phyloP scores from a whole-genome alignment of 192 early-diverging fungal genomes.

The Entomortierella parvispora region DNA sequence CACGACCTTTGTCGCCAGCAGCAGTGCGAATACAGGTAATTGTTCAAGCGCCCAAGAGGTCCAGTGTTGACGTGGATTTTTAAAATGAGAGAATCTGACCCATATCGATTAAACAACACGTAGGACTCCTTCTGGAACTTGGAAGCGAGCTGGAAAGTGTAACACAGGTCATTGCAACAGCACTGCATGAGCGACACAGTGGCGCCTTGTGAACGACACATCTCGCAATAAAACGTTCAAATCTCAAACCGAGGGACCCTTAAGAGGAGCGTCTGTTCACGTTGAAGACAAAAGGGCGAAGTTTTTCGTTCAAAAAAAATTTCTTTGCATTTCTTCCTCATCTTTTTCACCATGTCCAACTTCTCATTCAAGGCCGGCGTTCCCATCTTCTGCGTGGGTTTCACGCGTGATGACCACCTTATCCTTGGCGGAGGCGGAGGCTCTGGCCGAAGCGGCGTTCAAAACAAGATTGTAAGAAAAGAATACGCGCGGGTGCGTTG shows the following conservation, averaged over 20 bases:
- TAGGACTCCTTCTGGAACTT: constrained; percentile 61
- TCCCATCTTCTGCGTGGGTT: constrained; percentile 69
- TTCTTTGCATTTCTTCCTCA: neutral
- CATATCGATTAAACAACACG: neutral
- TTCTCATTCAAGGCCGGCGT: constrained; percentile 64
- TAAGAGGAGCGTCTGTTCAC: neutral
- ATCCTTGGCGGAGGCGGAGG: constrained; percentile 92
- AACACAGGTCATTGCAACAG: constrained; percentile 56
- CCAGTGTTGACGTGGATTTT: neutral
- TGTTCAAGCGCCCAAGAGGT: neutral
- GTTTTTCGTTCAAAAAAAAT: no score
- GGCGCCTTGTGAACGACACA: constrained; percentile 16
- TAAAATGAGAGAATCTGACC: neutral
- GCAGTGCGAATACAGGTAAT: constrained; percentile 68
- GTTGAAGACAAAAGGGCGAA: no score
- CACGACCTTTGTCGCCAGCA: constrained; percentile 65
- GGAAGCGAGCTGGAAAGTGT: constrained; percentile 59
- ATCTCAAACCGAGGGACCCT: neutral
- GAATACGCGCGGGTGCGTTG: neutral
- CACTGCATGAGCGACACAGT: constrained; percentile 56
- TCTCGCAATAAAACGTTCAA: neutral
- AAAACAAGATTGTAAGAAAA: constrained; percentile 83
- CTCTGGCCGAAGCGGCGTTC: constrained; percentile 79
- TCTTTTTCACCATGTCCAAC: constrained; percentile 23
- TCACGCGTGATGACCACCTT: constrained; percentile 66